phyloP scores from a whole-genome alignment of 2,329 filamentous ascomycete genomes.

The Penicillium sp. region DNA sequence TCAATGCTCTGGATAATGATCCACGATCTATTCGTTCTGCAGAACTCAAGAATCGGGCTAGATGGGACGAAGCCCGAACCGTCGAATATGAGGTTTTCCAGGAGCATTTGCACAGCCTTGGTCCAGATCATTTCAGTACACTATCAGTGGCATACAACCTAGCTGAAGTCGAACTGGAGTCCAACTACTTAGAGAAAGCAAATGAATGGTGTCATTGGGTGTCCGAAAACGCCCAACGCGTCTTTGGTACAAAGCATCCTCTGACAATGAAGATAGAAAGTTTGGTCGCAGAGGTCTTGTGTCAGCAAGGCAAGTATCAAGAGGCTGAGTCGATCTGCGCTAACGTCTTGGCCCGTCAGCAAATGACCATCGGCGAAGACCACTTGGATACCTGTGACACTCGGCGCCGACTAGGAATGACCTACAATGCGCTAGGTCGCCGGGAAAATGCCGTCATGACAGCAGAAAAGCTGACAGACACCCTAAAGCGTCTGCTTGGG shows the following conservation, averaged over 20 bases:
- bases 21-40: conserved; percentile 27
- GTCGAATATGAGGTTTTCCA: conserved; percentile 32
- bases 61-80: conserved; percentile 30
- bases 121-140: conserved; percentile 30
- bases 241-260: conserved; percentile 25
- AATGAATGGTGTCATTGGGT: conserved; percentile 33
- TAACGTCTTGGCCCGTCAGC: conserved; percentile 32
- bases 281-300: conserved; percentile 28
- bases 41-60: conserved; percentile 26
- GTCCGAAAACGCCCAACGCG: conserved; percentile 25
- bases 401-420: conserved; percentile 25
- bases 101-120: conserved; percentile 28
- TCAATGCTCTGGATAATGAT: conserved; percentile 24
- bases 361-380: conserved; percentile 33
- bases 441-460: conserved; percentile 24
- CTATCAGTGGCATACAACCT: conserved; percentile 27
- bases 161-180: conserved; percentile 28
- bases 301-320: conserved; percentile 24
- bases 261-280: conserved; percentile 31
- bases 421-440: conserved; percentile 23
- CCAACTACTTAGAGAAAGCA: conserved; percentile 24
- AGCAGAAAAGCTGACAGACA: conserved; percentile 22
- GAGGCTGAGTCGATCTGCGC: conserved; percentile 32
- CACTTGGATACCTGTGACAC: conserved; percentile 31
- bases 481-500: conserved; percentile 23